Base-by-base conservation (phyloP, 768 basidiomycete genomes). In the Lanmaoa pseudosensibilis region DNA sequence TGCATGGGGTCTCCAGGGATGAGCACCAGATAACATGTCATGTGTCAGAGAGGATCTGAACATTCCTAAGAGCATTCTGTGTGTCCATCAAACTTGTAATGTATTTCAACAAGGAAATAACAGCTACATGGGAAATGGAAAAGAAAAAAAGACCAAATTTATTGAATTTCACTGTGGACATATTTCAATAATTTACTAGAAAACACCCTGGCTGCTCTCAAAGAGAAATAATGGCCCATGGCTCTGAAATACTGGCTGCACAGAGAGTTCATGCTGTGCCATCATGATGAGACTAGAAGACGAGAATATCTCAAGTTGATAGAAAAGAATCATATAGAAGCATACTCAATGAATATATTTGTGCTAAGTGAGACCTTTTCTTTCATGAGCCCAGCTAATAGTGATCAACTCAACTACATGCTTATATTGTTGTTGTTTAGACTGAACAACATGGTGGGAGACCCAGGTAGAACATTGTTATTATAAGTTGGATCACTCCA, bases 211-310 rank as follows among this genome's bases (percentile, higher is more conserved):
- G 36, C 3, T 5, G 3, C 1, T n/a, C 8, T 48, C 0, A 0
- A 44, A 18, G 1, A 19, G 15, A 44, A 33, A 32, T 0, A 11
- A 23, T 7, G 2, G 2, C 56, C 51, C 4, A 23, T 23, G 7
- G 51, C 50, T 41, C 21, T 57, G 2, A 0, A 1, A 19, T 46
- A 23, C 32, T 56, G 56, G 56, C 56, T 57, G 9, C 46, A 57
- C 9, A 57, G 56, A 41, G 56, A 57, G n/a, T 57, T 57, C 18
- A 52, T 57, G 40, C 25, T 57, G 3, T 57, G 51, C 32, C n/a
- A 11, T 4, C 51, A 57, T 46, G 56, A 57, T 7, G 0, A 32
- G 9, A 19, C 3, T 5, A 51, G 50, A 47, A 47, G 51, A 12
- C 37, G 8, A 5, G 40, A 57, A 16, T 53, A 53, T 11, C 3